These are phyloP conservation scores for Coemansia sp. DNA, from an alignment of 192 early-diverging fungal genomes.

Conservation along the genomic window DNA sequence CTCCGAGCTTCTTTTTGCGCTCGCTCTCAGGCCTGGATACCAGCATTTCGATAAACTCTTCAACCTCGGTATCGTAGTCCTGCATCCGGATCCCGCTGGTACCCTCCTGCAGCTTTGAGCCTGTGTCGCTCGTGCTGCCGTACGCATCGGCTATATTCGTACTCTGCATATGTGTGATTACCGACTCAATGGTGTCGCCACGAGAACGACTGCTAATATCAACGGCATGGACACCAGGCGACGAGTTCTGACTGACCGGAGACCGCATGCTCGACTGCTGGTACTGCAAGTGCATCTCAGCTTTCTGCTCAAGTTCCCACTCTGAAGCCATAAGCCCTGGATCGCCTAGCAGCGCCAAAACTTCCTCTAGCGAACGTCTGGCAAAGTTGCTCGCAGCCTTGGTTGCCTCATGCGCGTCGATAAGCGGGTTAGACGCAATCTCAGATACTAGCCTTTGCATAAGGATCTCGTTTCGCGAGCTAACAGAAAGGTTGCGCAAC, in stretches of 20 bases:
- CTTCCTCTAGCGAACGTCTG: conserved; percentile 35
- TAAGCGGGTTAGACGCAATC: conserved; percentile 39
- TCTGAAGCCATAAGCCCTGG: conserved; percentile 35
- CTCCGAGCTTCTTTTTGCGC: conserved; percentile 57
- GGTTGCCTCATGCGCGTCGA: conserved; percentile 35
- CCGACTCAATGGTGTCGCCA: not conserved
- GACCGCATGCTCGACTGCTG: conserved; percentile 4
- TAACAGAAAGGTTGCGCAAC: conserved; percentile 34
- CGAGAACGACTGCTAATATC: not conserved
- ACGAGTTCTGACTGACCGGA: conserved; percentile 17
- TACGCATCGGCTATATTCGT: not conserved
- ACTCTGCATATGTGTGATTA: conserved; percentile 4
- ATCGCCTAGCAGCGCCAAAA: conserved; percentile 47
- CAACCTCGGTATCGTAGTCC: conserved; percentile 40
- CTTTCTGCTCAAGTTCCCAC: conserved; percentile 45
- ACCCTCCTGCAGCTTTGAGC: not conserved
- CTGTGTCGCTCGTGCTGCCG: not conserved
- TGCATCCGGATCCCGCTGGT: conserved; percentile 21
- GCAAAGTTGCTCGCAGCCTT: conserved; percentile 28
- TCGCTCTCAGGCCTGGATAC: conserved; percentile 49
- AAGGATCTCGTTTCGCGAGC: conserved; percentile 46
- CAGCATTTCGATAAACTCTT: conserved; percentile 52
- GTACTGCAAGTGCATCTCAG: conserved; percentile 12
- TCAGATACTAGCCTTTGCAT: conserved; percentile 37
- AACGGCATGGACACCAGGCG: conserved; percentile 3